A percentile compares a stretch with the other conserved stretches of the same genome.
Evolutionary conservation across 148 eudicot genomes (phyloP).

Genomic region (Beta vulgaris): DNA sequence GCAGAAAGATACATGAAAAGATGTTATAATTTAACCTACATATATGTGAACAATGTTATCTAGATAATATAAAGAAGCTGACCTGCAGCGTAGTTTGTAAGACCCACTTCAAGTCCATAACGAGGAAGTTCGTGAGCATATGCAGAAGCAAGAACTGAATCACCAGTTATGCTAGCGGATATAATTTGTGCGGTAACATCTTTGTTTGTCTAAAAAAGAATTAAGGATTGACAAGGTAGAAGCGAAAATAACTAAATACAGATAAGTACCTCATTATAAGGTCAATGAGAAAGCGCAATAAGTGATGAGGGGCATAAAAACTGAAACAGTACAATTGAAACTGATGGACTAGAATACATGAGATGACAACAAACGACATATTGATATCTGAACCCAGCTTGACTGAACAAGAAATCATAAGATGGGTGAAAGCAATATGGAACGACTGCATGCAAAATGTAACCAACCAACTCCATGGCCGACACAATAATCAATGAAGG

Average conservation of each 20-base stretch:
- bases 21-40: background rate
- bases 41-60: background rate
- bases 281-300: background rate
- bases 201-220: slow-evolving; percentile 55
- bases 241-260: background rate
- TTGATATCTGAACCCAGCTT: too few relatives aligned
- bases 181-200: slow-evolving; percentile 64
- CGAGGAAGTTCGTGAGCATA: slow-evolving; percentile 78
- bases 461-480: too few relatives aligned
- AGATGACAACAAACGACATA: too few relatives aligned
- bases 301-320: too few relatives aligned
- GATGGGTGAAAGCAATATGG: background rate
- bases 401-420: background rate
- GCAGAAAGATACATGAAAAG: slow-evolving; percentile 47
- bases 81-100: slow-evolving; percentile 83
- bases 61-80: background rate
- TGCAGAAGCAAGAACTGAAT: slow-evolving; percentile 62
- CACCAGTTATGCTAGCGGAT: slow-evolving; percentile 72
- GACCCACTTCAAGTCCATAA: slow-evolving; percentile 73
- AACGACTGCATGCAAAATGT: background rate
- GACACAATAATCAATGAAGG: background rate
- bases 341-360: too few relatives aligned
- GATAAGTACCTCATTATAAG: background rate
- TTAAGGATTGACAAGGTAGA: slow-evolving; percentile 28
- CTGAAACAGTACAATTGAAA: too few relatives aligned